phyloP scores from a whole-genome alignment of 2,329 filamentous ascomycete genomes.

The Pseudopithomyces maydicus region DNA sequence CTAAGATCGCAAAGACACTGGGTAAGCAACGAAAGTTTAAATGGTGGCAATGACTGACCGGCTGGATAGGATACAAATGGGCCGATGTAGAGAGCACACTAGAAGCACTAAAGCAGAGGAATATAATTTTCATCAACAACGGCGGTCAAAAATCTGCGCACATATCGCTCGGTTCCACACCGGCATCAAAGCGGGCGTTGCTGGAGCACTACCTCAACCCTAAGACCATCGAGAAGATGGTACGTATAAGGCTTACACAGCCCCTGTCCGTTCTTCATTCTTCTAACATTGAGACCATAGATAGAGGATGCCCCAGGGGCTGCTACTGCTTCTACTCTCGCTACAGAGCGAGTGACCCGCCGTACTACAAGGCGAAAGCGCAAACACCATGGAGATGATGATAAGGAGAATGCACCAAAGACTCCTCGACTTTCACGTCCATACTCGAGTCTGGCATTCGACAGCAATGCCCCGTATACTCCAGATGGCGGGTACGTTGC shows the following conservation, averaged over 20 bases:
- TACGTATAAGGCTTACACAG: background rate
- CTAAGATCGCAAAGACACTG: background rate
- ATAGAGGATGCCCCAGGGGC: background rate
- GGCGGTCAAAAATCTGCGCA: background rate
- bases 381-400: background rate
- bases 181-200: background rate
- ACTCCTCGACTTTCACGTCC: constrained; percentile 6
- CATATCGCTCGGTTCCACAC: background rate
- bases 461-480: constrained; percentile 3
- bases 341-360: background rate
- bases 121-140: background rate
- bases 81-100: background rate
- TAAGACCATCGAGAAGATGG: background rate
- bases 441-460: background rate
- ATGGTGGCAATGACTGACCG: background rate
- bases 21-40: background rate
- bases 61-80: background rate
- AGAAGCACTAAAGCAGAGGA: background rate
- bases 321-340: background rate
- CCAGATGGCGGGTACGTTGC: background rate
- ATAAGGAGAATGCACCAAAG: background rate
- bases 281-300: background rate
- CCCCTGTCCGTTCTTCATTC: too few species aligned
- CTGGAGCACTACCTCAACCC: background rate
- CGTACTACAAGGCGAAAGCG: background rate